Base-by-base conservation (phyloP, 1,139 yeast genomes). In the Casaregolazyma suthepensis region DNA sequence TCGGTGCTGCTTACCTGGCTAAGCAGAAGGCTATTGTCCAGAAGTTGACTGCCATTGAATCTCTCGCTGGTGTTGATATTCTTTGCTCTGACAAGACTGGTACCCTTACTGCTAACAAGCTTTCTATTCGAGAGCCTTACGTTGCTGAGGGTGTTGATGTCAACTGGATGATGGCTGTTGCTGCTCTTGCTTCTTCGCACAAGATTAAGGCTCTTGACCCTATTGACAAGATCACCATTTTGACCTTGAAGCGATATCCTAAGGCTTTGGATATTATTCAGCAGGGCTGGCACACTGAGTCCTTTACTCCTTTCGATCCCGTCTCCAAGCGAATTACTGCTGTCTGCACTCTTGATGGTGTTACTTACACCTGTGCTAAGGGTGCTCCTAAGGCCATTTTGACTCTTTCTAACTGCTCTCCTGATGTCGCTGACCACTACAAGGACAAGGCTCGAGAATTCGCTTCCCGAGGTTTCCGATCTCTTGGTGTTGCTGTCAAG, bases 311-410 rank as follows among this genome's bases (percentile, higher is more conserved):
- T 69, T 89, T 89, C 79, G 96, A 89, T 78, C 96, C 96, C 75
- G 96, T 89, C 66, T 88, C 96, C 72, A 89, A 89, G 85, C 89
- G 90, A 78, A 96, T 89, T 79, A 86, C 93, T 66, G 95, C 96
- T 69, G 82, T 85, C 73, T 94, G 88, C 75, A 94, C 96, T 63
- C 96, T 96, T 76, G 94, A 88, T 74, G 96, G 96, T 75, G 96
- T 89, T 81, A 82, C 91, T 75, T 89, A 89, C 75, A 79, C 89
- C 72, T 89, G 96, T 84, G 96, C 90, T 74, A 89, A 89, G 49
- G 96, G 96, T 86, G 96, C 96, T 71, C 96, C 96, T 76, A 89
- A 88, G 84, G 91, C 96, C 75, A 96, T 89, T 74, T 94, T 89
- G 76, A 95, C 87, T 78, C 94, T 88, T 75, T 94, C 90, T 78